Evolutionary conservation across 1,284 basidiomycete genomes (phyloP), one percentile per base, ranked within the genome.

Genomic region (Schizophyllum amplum): DNA sequence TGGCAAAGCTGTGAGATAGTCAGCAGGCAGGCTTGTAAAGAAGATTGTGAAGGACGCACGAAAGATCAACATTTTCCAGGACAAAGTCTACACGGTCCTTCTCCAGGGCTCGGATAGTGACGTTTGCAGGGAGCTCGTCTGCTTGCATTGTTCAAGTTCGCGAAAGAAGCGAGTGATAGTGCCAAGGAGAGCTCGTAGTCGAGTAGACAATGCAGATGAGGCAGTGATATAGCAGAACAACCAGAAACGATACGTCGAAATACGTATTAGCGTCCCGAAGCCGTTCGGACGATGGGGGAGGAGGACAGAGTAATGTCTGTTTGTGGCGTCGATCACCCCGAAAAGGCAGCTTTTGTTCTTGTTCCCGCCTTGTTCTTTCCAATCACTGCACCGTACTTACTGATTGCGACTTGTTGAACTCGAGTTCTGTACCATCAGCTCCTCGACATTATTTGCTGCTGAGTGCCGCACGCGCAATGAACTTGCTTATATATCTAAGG

Each of bases 1-100:
- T 96, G 53, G 92, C 93, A 65, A 95, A 88, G 51, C 91, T 90
- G 61, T 42, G 61, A 66, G 60, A 57, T 51, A 22, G 24, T 55
- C 33, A 47, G 56, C 52, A 54, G 57, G 53, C 53, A 24, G 53
- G 56, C 46, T 47, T n/a, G n/a, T n/a, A 25, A 46, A 60, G 24
- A 46, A 57, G 57, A 57, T 24, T 25, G 50, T 13, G 13, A 33
- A 13, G 6, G 27, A 63, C 75, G 66, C 67, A 94, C 86, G 89
- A 90, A 66, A 96, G 79, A 71, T 97, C 93, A 24, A 96, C 93
- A 80, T 95, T 94, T 69, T 92, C 90, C 7, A 97, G 77, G 17
- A 94, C 85, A 67, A 98, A 97, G 65, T 92, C 89, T 59, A 92
- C 89, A 57, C 82, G 79, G 66, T 93, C 88, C 64, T 82, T 83